phyloP scores from a whole-genome alignment of 192 early-diverging fungal genomes.

The Podila epicladia region DNA sequence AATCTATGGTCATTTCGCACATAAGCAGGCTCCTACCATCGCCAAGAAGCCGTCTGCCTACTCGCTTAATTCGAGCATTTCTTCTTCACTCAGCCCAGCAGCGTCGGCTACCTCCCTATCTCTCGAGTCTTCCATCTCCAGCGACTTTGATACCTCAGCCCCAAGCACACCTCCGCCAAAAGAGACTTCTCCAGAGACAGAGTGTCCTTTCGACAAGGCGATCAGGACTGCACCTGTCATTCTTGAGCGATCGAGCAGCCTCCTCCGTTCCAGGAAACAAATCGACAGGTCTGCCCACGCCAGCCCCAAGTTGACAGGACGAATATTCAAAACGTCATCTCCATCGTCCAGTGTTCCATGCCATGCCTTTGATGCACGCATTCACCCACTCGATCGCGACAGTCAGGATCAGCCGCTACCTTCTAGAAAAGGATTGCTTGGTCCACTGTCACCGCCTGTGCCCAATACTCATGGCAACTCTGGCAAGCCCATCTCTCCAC shows the following conservation, averaged over 20 bases:
- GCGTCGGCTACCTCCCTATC: neutral
- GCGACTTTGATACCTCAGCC: neutral
- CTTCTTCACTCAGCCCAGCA: neutral
- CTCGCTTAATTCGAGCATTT: no score
- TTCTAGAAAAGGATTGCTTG: neutral
- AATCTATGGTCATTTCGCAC: conserved; percentile 36
- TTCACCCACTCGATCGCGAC: neutral
- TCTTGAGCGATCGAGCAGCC: neutral
- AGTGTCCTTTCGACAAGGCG: neutral
- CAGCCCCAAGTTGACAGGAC: neutral
- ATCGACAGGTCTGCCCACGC: neutral
- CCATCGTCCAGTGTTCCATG: neutral
- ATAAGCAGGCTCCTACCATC: neutral
- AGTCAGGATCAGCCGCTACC: neutral
- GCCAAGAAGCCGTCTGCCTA: neutral
- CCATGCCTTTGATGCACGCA: neutral
- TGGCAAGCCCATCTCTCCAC: neutral
- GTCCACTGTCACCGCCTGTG: neutral
- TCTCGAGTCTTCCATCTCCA: neutral
- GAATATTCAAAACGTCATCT: neutral
- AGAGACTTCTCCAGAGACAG: neutral
- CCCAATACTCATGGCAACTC: neutral
- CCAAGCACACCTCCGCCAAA: neutral
- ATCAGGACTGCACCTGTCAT: neutral
- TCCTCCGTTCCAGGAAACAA: neutral